Base-by-base conservation (phyloP, 1,284 basidiomycete genomes). In the Lentinula novae-zelandiae region DNA sequence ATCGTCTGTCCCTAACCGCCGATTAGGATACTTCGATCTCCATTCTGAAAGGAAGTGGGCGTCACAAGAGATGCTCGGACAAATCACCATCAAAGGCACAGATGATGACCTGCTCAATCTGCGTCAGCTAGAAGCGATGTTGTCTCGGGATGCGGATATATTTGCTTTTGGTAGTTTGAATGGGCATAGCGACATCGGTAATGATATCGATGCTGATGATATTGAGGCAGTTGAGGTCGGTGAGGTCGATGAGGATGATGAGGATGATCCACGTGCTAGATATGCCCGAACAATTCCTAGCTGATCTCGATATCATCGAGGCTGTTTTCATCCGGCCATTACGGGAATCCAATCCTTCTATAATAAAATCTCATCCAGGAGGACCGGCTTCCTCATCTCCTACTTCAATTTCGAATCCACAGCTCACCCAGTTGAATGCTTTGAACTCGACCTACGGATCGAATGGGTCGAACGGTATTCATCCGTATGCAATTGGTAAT, bases 221-320 rank as follows among this genome's bases (percentile, higher is more conserved):
- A 5, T 46, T 5, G 34, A 27, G 27, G 13, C 5, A 20, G n/a
- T 15, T 15, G 54, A 56, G 15, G 57, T 33, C 5, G 44, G 22
- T 9, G 73, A 71, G 66, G 62, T 42, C 44, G 46, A 34, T 44
- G 38, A 42, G 17, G 31, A 72, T 39, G 75, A 76, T 51, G n/a
- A n/a, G n/a, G n/a, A n/a, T n/a, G n/a, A n/a, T n/a, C 71, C 73
- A 27, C 70, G 76, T 13, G 68, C 64, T n/a, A 66, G 69, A 49
- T 67, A 78, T 27, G 73, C 71, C n/a, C n/a, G 89, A 92, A 67
- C 89, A 93, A 69, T 98, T 97, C 71, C 80, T 96, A 42, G 86
- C 89, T 50, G 96, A 99, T 70, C 81, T 99, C 5, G 87, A 94
- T 61, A 83, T 89, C 4, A 83, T 98, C 49, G 93, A 97, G 68